These are phyloP conservation scores for Aspergillus sp. DNA, from an alignment of 2,329 filamentous ascomycete genomes.

Conservation along the genomic window DNA sequence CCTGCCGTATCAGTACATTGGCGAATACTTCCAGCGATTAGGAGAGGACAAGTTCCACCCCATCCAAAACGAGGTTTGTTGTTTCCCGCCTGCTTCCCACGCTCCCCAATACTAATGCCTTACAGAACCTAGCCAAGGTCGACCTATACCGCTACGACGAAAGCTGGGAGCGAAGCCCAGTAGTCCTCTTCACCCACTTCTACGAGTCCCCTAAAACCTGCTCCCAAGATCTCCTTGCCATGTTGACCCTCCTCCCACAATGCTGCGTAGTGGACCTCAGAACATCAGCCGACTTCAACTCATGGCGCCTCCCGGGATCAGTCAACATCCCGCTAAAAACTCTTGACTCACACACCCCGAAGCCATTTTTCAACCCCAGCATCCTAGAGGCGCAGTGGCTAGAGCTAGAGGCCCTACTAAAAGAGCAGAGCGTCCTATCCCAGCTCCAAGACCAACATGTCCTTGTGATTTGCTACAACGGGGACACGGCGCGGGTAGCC, in stretches of 20 bases:
- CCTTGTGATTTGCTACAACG: slow-evolving; percentile 55
- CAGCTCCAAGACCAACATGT: slow-evolving; percentile 35
- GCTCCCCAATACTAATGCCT: background rate
- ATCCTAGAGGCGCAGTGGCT: slow-evolving; percentile 50
- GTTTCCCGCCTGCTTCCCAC: background rate
- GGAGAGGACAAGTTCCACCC: slow-evolving; percentile 49
- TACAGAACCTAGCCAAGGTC: slow-evolving; percentile 48
- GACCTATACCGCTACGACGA: slow-evolving; percentile 58
- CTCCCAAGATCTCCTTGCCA: slow-evolving; percentile 21
- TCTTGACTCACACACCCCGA: slow-evolving; percentile 33
- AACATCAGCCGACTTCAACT: slow-evolving; percentile 42
- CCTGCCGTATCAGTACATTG: slow-evolving; percentile 62
- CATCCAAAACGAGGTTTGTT: slow-evolving; percentile 49
- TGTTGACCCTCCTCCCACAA: slow-evolving; percentile 27
- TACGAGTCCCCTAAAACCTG: slow-evolving; percentile 26
- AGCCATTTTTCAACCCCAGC: slow-evolving; percentile 49
- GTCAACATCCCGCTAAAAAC: slow-evolving; percentile 46
- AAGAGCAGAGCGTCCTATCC: slow-evolving; percentile 17
- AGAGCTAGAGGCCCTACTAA: slow-evolving; percentile 48
- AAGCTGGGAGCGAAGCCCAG: slow-evolving; percentile 51
- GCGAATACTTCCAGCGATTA: slow-evolving; percentile 60
- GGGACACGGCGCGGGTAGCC: slow-evolving; percentile 55
- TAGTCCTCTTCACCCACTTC: slow-evolving; percentile 42
- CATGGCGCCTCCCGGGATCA: slow-evolving; percentile 46
- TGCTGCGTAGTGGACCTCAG: slow-evolving; percentile 49